Base-by-base conservation (phyloP, 179 eudicot genomes). In the Patellifolia procumbens region DNA sequence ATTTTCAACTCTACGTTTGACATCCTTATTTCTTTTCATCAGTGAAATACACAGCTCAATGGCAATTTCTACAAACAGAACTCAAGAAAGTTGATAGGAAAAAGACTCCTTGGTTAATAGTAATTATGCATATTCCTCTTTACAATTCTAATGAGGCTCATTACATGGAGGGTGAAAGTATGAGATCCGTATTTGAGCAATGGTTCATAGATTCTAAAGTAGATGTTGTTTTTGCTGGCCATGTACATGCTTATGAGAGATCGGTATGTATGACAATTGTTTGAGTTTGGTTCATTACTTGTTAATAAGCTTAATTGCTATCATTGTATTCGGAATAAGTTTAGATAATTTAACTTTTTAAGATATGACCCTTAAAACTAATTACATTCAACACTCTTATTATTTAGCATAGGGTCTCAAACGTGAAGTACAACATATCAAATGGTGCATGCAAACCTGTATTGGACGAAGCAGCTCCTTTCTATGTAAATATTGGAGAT, bases 211-310 rank as follows among this genome's bases (percentile, higher is more conserved):
- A 81, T 26, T 79, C 83, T 88, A 91, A 83, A 85, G 98, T 93
- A 68, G 98, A 93, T 78, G 72, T 88, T 6, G 74, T 93, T 58
- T 89, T 89, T 73, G 91, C 97, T 63, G 97, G 96, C 55, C 97
- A 92, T 83, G 97, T 92, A 42, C 98, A 93, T 77, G 92, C 97
- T 28, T 93, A 93, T 79, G 98, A 93, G 79, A 83, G 98, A 91
- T 90, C 97, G 55, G 98, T 93, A 77, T 29, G 74, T 70, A 16
- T 16, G 12, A 37, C 42, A 37, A 37, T n/a, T n/a, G n/a, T n/a
- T n/a, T n/a, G n/a, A n/a, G n/a, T n/a, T n/a, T n/a, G n/a, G n/a
- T n/a, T n/a, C n/a, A n/a, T n/a, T n/a, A n/a, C n/a, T n/a, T n/a
- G n/a, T n/a, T n/a, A n/a, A n/a, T n/a, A n/a, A n/a, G n/a, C n/a